These are phyloP conservation scores for Tuber brumale DNA, from an alignment of 495 filamentous ascomycete genomes.

Conservation along the genomic window DNA sequence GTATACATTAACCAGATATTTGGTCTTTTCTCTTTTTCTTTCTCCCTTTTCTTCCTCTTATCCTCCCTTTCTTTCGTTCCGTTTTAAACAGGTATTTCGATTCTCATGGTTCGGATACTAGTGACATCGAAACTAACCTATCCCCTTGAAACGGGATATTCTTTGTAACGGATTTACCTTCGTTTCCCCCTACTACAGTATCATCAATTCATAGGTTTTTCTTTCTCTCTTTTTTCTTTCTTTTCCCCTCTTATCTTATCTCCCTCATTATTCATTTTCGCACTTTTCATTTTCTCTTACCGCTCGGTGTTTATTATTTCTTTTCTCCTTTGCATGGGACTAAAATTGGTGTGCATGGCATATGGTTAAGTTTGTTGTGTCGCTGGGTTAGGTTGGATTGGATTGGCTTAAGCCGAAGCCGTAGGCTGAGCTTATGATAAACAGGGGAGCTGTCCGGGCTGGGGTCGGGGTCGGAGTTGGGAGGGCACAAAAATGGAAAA, in stretches of 20 bases:
- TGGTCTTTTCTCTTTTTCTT: neutral
- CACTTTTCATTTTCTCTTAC: conserved; percentile 12
- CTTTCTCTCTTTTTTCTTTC: neutral
- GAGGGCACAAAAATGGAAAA: conserved; percentile 5
- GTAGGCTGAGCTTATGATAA: neutral
- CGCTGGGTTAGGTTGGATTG: neutral
- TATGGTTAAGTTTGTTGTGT: neutral
- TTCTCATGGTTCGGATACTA: neutral
- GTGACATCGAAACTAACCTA: neutral
- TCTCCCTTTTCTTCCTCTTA: neutral
- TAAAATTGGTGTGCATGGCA: conserved; percentile 3
- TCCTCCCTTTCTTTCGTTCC: neutral
- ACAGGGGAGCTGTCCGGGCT: neutral
- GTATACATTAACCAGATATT: conserved; percentile 1
- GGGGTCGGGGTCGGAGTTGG: neutral
- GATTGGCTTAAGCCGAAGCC: neutral
- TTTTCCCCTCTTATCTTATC: neutral
- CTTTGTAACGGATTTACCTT: neutral
- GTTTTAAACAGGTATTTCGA: neutral
- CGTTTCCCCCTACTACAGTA: neutral
- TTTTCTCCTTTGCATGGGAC: conserved; percentile 5
- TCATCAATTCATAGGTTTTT: neutral
- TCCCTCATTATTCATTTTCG: neutral
- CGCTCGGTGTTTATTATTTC: conserved; percentile 12
- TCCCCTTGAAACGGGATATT: neutral